Evolutionary conservation across 2,329 filamentous ascomycete genomes (phyloP).

Genomic region (Sporothrix dimorphospora): DNA sequence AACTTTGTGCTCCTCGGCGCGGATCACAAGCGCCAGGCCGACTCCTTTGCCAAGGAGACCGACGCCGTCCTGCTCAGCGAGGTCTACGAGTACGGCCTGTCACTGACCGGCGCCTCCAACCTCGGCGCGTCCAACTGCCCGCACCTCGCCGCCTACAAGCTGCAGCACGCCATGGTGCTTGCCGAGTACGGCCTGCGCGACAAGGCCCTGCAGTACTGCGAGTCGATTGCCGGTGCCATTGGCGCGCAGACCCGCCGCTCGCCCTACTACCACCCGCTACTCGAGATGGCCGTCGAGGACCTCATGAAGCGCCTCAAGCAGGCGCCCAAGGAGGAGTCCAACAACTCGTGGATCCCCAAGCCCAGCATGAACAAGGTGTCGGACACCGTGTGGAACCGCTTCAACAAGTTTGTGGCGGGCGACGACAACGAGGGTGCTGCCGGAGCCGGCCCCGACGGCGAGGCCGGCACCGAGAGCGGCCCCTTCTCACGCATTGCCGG

Average conservation of each 20-base stretch:
- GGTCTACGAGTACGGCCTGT: slow-evolving; percentile 87
- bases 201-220: slow-evolving; percentile 90
- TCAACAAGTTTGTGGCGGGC: slow-evolving; percentile 95
- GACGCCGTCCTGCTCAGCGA: slow-evolving; percentile 94
- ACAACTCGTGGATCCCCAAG: slow-evolving; percentile 90
- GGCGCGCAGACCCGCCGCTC: slow-evolving; percentile 81
- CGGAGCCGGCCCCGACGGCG: slow-evolving; percentile 58
- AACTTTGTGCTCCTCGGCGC: slow-evolving; percentile 79
- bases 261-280: slow-evolving; percentile 77
- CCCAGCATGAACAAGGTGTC: slow-evolving; percentile 96
- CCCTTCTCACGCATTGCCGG: slow-evolving; percentile 82
- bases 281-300: slow-evolving; percentile 80
- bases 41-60: slow-evolving; percentile 75
- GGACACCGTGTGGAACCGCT: slow-evolving; percentile 84
- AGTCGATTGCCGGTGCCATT: slow-evolving; percentile 75
- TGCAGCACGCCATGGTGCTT: slow-evolving; percentile 81
- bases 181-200: slow-evolving; percentile 81
- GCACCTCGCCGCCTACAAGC: slow-evolving; percentile 87
- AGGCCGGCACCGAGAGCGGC: slow-evolving; percentile 64
- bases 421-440: slow-evolving; percentile 74
- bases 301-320: slow-evolving; percentile 81
- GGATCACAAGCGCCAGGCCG: slow-evolving; percentile 72
- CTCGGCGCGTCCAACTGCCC: slow-evolving; percentile 41
- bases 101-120: slow-evolving; percentile 63
- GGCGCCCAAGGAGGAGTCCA: slow-evolving; percentile 77